These are phyloP conservation scores for Penicillium salamii DNA, from an alignment of 495 filamentous ascomycete genomes.

Conservation along the genomic window DNA sequence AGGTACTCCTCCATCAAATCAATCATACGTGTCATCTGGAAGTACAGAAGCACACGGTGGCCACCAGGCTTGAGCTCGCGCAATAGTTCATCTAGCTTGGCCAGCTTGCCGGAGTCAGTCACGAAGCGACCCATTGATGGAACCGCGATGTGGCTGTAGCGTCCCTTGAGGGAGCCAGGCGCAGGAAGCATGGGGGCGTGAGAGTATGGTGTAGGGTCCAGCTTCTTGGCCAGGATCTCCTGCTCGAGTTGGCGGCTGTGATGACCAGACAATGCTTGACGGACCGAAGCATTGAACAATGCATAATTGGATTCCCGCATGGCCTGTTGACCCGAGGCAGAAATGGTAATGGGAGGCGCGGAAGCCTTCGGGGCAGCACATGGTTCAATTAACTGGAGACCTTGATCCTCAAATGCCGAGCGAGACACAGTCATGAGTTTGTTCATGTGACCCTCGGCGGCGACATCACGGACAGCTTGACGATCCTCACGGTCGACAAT, in stretches of 20 bases:
- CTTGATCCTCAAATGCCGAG: constrained; percentile 60
- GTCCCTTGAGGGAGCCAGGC: constrained; percentile 72
- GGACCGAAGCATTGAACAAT: constrained; percentile 74
- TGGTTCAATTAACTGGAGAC: constrained; percentile 74
- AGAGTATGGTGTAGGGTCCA: constrained; percentile 63
- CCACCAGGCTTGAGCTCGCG: constrained; percentile 84
- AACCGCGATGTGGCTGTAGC: constrained; percentile 86
- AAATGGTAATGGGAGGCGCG: constrained; percentile 83
- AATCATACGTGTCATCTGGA: constrained; percentile 99
- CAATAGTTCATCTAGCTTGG: constrained; percentile 84
- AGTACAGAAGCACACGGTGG: constrained; percentile 97
- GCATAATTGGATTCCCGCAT: constrained; percentile 66
- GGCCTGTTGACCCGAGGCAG: constrained; percentile 66
- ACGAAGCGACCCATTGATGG: constrained; percentile 99
- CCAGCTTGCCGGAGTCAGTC: constrained; percentile 94
- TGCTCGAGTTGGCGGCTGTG: constrained; percentile 65
- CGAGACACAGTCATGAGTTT: constrained; percentile 78
- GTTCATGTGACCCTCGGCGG: constrained; percentile 66
- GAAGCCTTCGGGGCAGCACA: constrained; percentile 70
- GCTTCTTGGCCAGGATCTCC: constrained; percentile 65
- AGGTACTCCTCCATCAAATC: constrained; percentile 99
- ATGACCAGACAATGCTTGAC: constrained; percentile 66
- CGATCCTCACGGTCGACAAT: constrained; percentile 69
- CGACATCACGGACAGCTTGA: constrained; percentile 65
- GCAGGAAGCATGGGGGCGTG: constrained; percentile 62